Evolutionary conservation across 2,329 filamentous ascomycete species (phyloP).

Genomic region (Nemania sp.): DNA sequence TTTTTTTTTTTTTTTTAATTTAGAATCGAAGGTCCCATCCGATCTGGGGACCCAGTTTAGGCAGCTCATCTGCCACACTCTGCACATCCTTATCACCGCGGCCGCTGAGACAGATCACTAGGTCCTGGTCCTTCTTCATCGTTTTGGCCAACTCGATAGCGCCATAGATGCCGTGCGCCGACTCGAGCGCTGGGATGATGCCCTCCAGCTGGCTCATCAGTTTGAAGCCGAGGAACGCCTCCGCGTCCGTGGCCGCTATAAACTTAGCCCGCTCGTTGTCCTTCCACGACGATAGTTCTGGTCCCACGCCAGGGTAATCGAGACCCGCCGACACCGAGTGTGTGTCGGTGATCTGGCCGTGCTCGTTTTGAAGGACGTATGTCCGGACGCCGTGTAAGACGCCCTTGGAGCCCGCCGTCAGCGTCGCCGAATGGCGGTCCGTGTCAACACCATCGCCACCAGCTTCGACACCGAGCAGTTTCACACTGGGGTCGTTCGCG

Average conservation of each 20-base stretch:
- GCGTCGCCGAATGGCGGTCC: constrained; percentile 84
- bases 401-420: constrained; percentile 87
- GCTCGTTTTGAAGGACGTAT: constrained; percentile 91
- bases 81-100: constrained; percentile 98
- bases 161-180: constrained; percentile 90
- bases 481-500: constrained; percentile 83
- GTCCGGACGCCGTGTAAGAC: constrained; percentile 96
- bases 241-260: constrained; percentile 88
- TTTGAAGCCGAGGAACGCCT: constrained; percentile 90
- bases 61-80: constrained; percentile 94
- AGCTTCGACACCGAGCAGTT: constrained; percentile 93
- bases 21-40: constrained; percentile 77
- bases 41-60: constrained; percentile 88
- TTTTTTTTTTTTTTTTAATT: constrained; percentile 32
- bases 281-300: constrained; percentile 93
- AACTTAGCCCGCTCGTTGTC: constrained; percentile 88
- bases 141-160: constrained; percentile 92
- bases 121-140: constrained; percentile 86
- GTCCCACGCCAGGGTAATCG: constrained; percentile 96
- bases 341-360: constrained; percentile 94
- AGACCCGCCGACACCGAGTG: constrained; percentile 97
- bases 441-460: constrained; percentile 94
- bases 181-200: constrained; percentile 96
- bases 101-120: constrained; percentile 94
- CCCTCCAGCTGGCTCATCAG: constrained; percentile 89